These are phyloP conservation scores for Euphrasia confusa DNA, from an alignment of 257 asterid species.

Conservation along the genomic window DNA sequence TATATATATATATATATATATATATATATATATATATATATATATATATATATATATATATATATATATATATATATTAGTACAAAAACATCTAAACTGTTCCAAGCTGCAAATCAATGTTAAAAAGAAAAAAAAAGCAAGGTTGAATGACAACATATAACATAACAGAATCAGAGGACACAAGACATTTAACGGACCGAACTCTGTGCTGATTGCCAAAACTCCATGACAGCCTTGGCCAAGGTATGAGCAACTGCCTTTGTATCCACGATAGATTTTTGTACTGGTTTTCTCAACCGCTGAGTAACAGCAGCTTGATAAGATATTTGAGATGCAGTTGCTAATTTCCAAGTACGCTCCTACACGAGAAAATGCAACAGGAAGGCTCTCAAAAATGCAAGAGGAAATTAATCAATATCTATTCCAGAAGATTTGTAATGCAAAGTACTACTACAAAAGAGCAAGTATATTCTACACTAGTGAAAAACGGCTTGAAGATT, in stretches of 20 bases:
- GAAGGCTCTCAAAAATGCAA: slow-evolving; percentile 21
- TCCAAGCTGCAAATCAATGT: slow-evolving; percentile 14
- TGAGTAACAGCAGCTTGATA: slow-evolving; percentile 48
- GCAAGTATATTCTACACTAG: neutral
- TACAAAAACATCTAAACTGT: neutral
- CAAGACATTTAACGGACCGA: slow-evolving; percentile 18
- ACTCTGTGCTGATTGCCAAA: slow-evolving; percentile 66
- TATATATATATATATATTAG: too few species aligned
- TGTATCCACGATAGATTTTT: slow-evolving; percentile 37
- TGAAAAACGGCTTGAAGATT: slow-evolving; percentile 4
- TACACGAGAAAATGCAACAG: slow-evolving; percentile 32
- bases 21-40: too few species aligned
- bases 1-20: too few species aligned
- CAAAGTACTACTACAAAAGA: slow-evolving; percentile 15
- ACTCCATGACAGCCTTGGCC: slow-evolving; percentile 76
- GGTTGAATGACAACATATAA: slow-evolving; percentile 11
- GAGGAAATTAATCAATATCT: neutral
- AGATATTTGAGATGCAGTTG: slow-evolving; percentile 64
- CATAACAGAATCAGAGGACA: slow-evolving; percentile 13
- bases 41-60: too few species aligned
- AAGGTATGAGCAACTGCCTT: slow-evolving; percentile 61
- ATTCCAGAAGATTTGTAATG: neutral
- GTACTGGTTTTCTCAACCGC: slow-evolving; percentile 49
- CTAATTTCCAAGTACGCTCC: slow-evolving; percentile 91
- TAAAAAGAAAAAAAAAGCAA: slow-evolving; percentile 10